Evolutionary conservation across 306 rosid genomes (phyloP), one percentile per base, ranked within the genome.

Genomic region (Erythrophleum fordii): DNA sequence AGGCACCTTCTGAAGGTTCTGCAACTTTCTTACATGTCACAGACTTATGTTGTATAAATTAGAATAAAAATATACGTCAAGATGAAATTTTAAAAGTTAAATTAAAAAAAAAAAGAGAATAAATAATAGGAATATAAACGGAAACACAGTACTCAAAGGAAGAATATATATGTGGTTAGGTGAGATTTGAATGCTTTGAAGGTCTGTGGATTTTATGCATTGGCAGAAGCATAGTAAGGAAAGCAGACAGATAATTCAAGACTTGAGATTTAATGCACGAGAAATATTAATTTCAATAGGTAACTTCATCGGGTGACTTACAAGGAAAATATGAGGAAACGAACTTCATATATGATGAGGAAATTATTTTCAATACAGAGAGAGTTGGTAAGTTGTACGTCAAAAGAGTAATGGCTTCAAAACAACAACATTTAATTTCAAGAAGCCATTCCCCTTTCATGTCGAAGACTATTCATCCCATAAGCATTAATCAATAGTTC

Each of bases 301-400:
- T 39, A 20, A 49, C 48, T 5, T 28, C 67, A 23, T 37, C 29
- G 12, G 79, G 22, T 25, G n/a, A n/a, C 46, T 62, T 2, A 22
- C n/a, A 46, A 17, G 29, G 48, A 80, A 61, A 28, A 22, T 23
- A 1, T 3, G 70, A 12, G 31, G n/a, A 35, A 61, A 49, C 65
- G 22, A 72, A 72, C 55, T 42, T 62, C 42, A n/a, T 70, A 35
- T 17, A 20, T 9, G n/a, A 45, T 49, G 52, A 25, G 51, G 7
- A 28, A 13, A 8, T 46, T 45, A 25, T n/a, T 62, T 72, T 49
- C 66, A 45, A 10, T 22, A 31, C 44, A 26, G 76, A 17, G 69
- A 41, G 75, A 26, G 77, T 55, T 55, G 65, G 52, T 73, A 20
- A 41, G 34, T 67, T 12, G 73, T 39, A 67, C 61, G 13, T 20